Conservation (phyloP, 495 filamentous ascomycete species). For the Terfezia boudieri region DNA sequence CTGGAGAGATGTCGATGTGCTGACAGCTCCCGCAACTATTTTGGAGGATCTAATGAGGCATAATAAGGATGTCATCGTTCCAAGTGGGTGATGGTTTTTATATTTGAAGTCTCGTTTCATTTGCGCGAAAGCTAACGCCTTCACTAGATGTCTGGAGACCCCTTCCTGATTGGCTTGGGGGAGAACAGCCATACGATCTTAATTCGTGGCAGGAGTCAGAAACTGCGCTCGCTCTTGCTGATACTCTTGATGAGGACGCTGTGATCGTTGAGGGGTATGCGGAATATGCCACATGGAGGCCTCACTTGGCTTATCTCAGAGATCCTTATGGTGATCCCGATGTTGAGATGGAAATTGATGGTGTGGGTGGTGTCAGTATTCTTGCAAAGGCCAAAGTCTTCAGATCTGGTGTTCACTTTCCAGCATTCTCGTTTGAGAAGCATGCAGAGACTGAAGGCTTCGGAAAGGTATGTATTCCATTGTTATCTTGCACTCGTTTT, state of each 20-base stretch:
- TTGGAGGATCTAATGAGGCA: slow-evolving; percentile 97
- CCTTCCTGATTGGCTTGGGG: slow-evolving; percentile 94
- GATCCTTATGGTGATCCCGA: slow-evolving; percentile 96
- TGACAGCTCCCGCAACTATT: slow-evolving; percentile 89
- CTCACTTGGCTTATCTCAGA: slow-evolving; percentile 88
- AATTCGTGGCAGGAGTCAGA: slow-evolving; percentile 99
- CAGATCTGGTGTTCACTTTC: slow-evolving; percentile 86
- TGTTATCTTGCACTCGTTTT: too few relatives aligned
- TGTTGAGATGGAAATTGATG: slow-evolving; percentile 99
- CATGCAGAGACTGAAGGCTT: slow-evolving; percentile 98
- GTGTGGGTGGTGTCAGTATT: slow-evolving; percentile 92
- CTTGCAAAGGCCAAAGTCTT: slow-evolving; percentile 91
- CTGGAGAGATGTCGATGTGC: slow-evolving; percentile 96
- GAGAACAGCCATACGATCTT: slow-evolving; percentile 95
- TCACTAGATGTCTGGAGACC: slow-evolving; percentile 86
- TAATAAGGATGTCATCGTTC: slow-evolving; percentile 96
- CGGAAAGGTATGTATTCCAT: slow-evolving; percentile 50
- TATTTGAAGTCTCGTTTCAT: not conserved
- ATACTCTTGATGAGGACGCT: slow-evolving; percentile 91
- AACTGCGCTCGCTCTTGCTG: slow-evolving; percentile 78
- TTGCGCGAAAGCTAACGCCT: not conserved
- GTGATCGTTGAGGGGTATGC: slow-evolving; percentile 99
- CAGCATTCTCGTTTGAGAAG: slow-evolving; percentile 95
- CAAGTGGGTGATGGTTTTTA: slow-evolving; percentile 47
- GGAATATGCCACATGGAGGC: slow-evolving; percentile 96